Percentiles rank a stretch among this genome's conserved stretches.
Evolutionary conservation across 495 filamentous ascomycete species (phyloP).

Genomic region (Articulospora tetracladia): DNA sequence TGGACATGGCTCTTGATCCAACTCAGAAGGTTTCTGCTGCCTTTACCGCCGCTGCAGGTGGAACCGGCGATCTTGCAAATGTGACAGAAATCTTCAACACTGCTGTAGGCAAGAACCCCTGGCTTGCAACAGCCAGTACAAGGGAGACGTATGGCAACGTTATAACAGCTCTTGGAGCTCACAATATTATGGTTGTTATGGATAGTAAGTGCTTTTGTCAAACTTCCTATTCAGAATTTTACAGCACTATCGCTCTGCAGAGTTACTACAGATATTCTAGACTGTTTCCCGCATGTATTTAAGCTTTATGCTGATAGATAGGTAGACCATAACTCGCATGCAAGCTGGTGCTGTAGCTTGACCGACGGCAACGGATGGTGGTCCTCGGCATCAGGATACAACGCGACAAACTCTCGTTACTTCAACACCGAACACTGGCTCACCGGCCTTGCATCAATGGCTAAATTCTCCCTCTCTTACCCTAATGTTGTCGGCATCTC

Average conservation of each 20-base stretch:
- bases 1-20: slow-evolving; percentile 45
- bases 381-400: slow-evolving; percentile 41
- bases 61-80: not conserved
- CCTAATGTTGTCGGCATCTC: slow-evolving; percentile 42
- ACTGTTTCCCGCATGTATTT: too few relatives aligned
- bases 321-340: slow-evolving; percentile 47
- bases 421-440: slow-evolving; percentile 45
- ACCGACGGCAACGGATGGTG: slow-evolving; percentile 53
- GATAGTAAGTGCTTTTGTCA: too few relatives aligned
- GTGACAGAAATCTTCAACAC: too few relatives aligned
- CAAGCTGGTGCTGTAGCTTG: slow-evolving; percentile 46
- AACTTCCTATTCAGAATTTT: too few relatives aligned
- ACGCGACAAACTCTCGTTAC: slow-evolving; percentile 35
- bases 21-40: slow-evolving; percentile 31
- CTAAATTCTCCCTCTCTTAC: slow-evolving; percentile 33
- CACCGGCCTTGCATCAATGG: slow-evolving; percentile 36
- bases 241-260: too few relatives aligned
- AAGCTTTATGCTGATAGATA: too few relatives aligned
- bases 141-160: slow-evolving; percentile 35
- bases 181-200: slow-evolving; percentile 41
- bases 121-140: slow-evolving; percentile 30
- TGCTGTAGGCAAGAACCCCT: too few relatives aligned
- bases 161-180: slow-evolving; percentile 36
- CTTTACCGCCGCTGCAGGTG: slow-evolving; percentile 39
- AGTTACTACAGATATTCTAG: too few relatives aligned